Evolutionary conservation across 805 yeast genomes (phyloP).

Genomic region (Phaffomyces thermotolerans): DNA sequence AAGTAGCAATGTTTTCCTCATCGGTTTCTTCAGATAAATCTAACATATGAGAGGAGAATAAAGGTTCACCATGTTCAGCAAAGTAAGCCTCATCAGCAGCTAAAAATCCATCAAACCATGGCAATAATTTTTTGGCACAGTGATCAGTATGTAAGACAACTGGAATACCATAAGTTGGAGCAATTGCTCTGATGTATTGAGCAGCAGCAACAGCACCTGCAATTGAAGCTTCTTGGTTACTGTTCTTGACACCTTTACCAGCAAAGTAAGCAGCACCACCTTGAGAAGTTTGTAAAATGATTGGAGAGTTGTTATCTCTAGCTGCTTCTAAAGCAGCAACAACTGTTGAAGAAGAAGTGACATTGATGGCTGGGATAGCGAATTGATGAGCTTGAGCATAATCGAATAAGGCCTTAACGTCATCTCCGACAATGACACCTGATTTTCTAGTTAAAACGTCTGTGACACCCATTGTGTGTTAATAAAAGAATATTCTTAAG

Average conservation of each 20-base stretch:
- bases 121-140: constrained; percentile 96
- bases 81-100: constrained; percentile 93
- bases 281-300: constrained; percentile 92
- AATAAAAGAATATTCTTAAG: background rate
- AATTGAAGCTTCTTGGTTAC: constrained; percentile 89
- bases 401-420: constrained; percentile 74
- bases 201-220: constrained; percentile 96
- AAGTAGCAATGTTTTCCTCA: constrained; percentile 89
- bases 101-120: constrained; percentile 98
- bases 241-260: constrained; percentile 96
- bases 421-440: constrained; percentile 99
- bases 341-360: constrained; percentile 94
- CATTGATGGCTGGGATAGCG: constrained; percentile 98
- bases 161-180: constrained; percentile 95
- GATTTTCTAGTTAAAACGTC: constrained; percentile 82
- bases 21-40: constrained; percentile 96
- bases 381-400: constrained; percentile 90
- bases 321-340: constrained; percentile 97
- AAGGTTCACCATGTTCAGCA: constrained; percentile 82
- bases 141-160: constrained; percentile 97
- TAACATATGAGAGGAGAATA: constrained; percentile 98
- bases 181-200: constrained; percentile 92
- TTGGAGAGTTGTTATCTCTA: constrained; percentile 89
- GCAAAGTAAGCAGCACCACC: constrained; percentile 99
- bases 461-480: constrained; percentile 46